These are phyloP conservation scores for Ogataea corticis DNA, from an alignment of 805 yeast species.

Conservation along the genomic window DNA sequence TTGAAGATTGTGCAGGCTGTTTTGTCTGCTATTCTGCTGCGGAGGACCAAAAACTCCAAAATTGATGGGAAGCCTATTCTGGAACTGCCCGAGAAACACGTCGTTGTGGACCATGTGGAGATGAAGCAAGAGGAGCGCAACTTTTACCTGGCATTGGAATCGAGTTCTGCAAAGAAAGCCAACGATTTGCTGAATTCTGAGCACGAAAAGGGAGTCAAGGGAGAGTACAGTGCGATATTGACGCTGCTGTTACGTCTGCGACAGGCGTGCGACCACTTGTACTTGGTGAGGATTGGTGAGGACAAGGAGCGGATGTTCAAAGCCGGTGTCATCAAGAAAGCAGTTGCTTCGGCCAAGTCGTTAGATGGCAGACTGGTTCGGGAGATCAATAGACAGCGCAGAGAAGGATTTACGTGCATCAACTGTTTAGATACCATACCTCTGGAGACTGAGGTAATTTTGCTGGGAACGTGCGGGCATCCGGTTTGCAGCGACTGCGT, in stretches of 20 bases:
- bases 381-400: slow-evolving; percentile 37
- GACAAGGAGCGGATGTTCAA: slow-evolving; percentile 40
- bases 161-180: slow-evolving; percentile 53
- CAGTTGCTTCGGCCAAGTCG: slow-evolving; percentile 24
- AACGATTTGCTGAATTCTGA: slow-evolving; percentile 38
- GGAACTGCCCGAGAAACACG: slow-evolving; percentile 62
- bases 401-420: slow-evolving; percentile 55
- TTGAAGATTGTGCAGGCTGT: slow-evolving; percentile 65
- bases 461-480: slow-evolving; percentile 73
- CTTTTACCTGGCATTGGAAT: slow-evolving; percentile 61
- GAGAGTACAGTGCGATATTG: slow-evolving; percentile 58
- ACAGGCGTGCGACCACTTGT: slow-evolving; percentile 84
- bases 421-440: slow-evolving; percentile 58
- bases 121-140: slow-evolving; percentile 56
- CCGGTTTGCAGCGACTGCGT: slow-evolving; percentile 62
- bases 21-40: slow-evolving; percentile 68
- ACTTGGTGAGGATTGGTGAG: slow-evolving; percentile 66
- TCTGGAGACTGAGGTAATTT: slow-evolving; percentile 42
- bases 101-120: slow-evolving; percentile 45
- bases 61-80: slow-evolving; percentile 82
- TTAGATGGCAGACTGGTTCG: slow-evolving; percentile 27
- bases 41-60: slow-evolving; percentile 69
- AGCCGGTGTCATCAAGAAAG: slow-evolving; percentile 35
- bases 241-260: slow-evolving; percentile 74
- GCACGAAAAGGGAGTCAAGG: slow-evolving; percentile 11